phyloP scores from a whole-genome alignment of 1,284 basidiomycete species.

The Somion occarium region DNA sequence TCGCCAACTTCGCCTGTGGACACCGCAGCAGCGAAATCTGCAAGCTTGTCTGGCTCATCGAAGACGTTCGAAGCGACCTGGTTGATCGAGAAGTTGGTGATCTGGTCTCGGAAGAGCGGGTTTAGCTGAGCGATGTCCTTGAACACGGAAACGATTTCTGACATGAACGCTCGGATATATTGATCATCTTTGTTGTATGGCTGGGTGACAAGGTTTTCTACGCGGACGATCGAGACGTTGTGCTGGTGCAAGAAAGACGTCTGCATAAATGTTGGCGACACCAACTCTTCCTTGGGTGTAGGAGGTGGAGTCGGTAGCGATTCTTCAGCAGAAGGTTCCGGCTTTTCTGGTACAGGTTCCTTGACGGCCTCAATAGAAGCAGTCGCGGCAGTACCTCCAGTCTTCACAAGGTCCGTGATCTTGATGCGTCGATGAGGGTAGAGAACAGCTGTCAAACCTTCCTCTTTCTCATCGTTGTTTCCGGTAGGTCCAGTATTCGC shows the following conservation, averaged over 20 bases:
- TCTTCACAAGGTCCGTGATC: constrained; percentile 84
- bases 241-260: constrained; percentile 91
- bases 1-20: constrained; percentile 89
- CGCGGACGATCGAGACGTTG: constrained; percentile 86
- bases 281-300: constrained; percentile 28
- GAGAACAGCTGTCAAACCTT: constrained; percentile 90
- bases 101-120: constrained; percentile 97
- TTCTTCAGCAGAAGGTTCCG: constrained; percentile 21
- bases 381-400: constrained; percentile 39
- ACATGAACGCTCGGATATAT: constrained; percentile 93
- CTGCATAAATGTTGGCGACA: constrained; percentile 54
- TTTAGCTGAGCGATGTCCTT: constrained; percentile 98
- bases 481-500: constrained; percentile 46
- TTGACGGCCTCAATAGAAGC: constrained; percentile 45
- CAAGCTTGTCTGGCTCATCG: constrained; percentile 97
- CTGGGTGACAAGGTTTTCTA: constrained; percentile 78
- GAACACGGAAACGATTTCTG: constrained; percentile 96
- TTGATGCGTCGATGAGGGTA: constrained; percentile 93
- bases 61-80: constrained; percentile 97
- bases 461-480: constrained; percentile 67
- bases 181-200: constrained; percentile 93
- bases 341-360: constrained; percentile 34
- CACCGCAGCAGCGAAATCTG: constrained; percentile 97
- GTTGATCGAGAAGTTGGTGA: constrained; percentile 94
- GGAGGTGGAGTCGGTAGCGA: constrained; percentile 42